A percentile compares a stretch with the other conserved stretches of the same genome.
Conservation (phyloP, 306 rosid species). For the Vigna unguiculata region DNA sequence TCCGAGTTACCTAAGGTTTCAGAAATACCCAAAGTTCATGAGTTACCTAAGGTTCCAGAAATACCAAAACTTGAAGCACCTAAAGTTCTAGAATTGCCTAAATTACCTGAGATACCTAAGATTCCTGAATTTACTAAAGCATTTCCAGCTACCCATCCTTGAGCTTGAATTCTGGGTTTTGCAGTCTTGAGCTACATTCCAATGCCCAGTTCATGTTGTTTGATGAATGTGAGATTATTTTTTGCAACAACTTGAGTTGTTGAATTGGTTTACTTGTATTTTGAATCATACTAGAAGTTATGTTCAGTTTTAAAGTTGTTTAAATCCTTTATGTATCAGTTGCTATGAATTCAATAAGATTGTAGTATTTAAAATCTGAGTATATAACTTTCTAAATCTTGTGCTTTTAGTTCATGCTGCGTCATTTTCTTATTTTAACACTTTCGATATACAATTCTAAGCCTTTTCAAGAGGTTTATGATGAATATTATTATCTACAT, state of each 20-base stretch:
- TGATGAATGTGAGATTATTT: not conserved
- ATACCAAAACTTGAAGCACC: not conserved
- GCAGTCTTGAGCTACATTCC: not conserved
- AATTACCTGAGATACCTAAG: slow-evolving; percentile 5
- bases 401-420: not conserved
- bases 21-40: not conserved
- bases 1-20: not conserved
- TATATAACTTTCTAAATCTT: not conserved
- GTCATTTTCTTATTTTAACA: not conserved
- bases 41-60: not conserved
- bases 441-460: not conserved
- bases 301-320: not conserved
- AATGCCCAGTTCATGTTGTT: not conserved
- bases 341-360: not conserved
- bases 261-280: not conserved
- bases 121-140: slow-evolving; percentile 27
- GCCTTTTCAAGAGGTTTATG: too few relatives aligned
- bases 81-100: not conserved
- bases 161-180: not conserved
- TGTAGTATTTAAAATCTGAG: not conserved
- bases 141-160: slow-evolving; percentile 25
- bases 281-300: not conserved
- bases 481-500: not conserved
- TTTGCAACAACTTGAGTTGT: not conserved
- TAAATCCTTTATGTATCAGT: not conserved